These are phyloP conservation scores for Saccharum officinarum DNA, from an alignment of 176 grass and related monocot genomes.

Conservation along the genomic window DNA sequence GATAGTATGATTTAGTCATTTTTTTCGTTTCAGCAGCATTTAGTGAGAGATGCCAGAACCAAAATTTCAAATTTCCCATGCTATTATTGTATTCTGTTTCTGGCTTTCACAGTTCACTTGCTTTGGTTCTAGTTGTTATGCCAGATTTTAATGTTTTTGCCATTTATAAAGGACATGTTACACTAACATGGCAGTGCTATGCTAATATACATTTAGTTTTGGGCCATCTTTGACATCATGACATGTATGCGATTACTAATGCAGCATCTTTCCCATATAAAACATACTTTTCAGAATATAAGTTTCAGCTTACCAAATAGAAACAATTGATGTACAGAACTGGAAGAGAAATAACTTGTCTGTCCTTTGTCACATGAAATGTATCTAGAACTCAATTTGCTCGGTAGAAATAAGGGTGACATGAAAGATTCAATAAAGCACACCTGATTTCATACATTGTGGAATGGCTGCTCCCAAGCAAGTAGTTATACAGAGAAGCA, in stretches of 20 bases:
- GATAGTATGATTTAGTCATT: not conserved
- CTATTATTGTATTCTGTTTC: not conserved
- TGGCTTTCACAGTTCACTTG: not conserved
- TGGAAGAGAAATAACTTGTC: not conserved
- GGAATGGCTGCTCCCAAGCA: not conserved
- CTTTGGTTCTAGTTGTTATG: not conserved
- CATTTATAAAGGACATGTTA: no score
- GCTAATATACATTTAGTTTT: not conserved
- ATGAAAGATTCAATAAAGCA: no score
- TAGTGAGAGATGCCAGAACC: not conserved
- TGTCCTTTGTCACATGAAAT: not conserved
- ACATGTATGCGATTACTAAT: not conserved
- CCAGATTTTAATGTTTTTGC: not conserved
- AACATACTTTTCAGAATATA: conserved; percentile 3
- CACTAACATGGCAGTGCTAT: not conserved
- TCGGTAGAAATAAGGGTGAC: not conserved
- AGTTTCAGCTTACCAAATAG: not conserved
- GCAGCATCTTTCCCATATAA: not conserved
- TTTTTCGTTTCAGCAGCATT: not conserved
- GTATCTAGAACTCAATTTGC: not conserved
- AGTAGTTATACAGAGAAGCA: not conserved
- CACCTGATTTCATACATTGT: conserved; percentile 3
- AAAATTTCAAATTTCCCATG: not conserved
- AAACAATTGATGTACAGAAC: not conserved
- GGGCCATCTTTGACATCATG: not conserved